Evolutionary conservation across 2,329 filamentous ascomycete genomes (phyloP).

Genomic region (Microdochium bolleyi): DNA sequence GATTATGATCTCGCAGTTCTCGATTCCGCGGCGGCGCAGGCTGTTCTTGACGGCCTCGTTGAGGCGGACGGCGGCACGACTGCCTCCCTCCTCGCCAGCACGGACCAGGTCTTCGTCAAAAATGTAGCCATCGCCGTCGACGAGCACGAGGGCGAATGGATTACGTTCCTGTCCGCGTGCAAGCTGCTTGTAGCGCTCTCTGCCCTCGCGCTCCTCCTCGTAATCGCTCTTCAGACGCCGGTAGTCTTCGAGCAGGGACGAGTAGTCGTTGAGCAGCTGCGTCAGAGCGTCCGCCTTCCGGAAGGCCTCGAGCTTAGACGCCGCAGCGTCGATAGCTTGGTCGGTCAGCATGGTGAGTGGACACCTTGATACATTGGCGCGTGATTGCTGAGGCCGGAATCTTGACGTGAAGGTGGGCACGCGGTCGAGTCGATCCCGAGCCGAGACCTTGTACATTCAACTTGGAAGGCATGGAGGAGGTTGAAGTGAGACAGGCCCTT

Average conservation of each 20-base stretch:
- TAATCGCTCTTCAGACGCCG: constrained; percentile 47
- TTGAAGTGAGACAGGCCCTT: too few relatives aligned
- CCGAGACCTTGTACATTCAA: too few relatives aligned
- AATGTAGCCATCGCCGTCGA: constrained; percentile 56
- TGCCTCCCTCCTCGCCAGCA: constrained; percentile 43
- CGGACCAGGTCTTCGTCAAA: constrained; percentile 42
- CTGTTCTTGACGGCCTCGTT: constrained; percentile 40
- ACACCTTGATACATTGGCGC: too few relatives aligned
- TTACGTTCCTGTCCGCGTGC: constrained; percentile 40
- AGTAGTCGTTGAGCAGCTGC: constrained; percentile 23
- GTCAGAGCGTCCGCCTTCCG: constrained; percentile 15
- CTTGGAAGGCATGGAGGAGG: too few relatives aligned
- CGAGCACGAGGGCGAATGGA: constrained; percentile 51
- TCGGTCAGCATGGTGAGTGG: constrained; percentile 21
- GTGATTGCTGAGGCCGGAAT: too few relatives aligned
- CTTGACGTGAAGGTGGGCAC: too few relatives aligned
- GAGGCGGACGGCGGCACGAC: constrained; percentile 43
- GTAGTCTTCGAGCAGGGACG: constrained; percentile 42
- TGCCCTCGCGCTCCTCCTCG: constrained; percentile 44
- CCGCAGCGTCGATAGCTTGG: constrained; percentile 16
- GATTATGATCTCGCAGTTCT: constrained; percentile 44
- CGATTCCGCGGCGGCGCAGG: constrained; percentile 36
- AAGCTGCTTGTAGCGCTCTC: constrained; percentile 47
- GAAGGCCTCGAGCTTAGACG: constrained; percentile 20
- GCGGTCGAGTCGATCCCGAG: too few relatives aligned